These are phyloP conservation scores for Strigomonas culicis DNA, from an alignment of 208 protist genomes.

Conservation along the genomic window DNA sequence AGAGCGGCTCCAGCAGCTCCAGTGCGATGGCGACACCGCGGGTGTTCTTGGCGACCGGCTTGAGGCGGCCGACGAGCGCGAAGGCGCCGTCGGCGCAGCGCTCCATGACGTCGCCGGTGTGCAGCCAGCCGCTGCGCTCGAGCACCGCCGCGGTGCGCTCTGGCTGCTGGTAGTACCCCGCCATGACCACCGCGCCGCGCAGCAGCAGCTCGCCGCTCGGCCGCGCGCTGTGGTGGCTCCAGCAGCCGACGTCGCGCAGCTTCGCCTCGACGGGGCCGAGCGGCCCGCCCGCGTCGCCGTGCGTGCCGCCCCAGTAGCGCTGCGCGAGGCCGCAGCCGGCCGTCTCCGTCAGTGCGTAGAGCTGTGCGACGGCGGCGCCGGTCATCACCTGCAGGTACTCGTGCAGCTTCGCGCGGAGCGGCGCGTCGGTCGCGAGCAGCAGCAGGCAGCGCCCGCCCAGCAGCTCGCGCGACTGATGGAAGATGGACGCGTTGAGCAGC, in stretches of 20 bases:
- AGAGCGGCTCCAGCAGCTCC: slow-evolving; percentile 61
- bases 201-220: slow-evolving; percentile 74
- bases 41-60: slow-evolving; percentile 56
- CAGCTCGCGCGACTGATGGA: slow-evolving; percentile 55
- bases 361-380: slow-evolving; percentile 46
- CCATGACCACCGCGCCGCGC: slow-evolving; percentile 50
- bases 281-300: slow-evolving; percentile 36
- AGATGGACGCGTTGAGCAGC: slow-evolving; percentile 69
- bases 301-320: slow-evolving; percentile 19
- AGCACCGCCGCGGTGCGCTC: slow-evolving; percentile 63
- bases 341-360: slow-evolving; percentile 47
- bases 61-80: slow-evolving; percentile 61
- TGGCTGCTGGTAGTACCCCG: slow-evolving; percentile 81
- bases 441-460: slow-evolving; percentile 71
- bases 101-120: slow-evolving; percentile 73
- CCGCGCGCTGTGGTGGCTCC: slow-evolving; percentile 23
- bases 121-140: slow-evolving; percentile 52
- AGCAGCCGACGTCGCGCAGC: slow-evolving; percentile 60
- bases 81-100: slow-evolving; percentile 42
- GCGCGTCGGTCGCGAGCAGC: slow-evolving; percentile 48
- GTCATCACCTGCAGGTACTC: slow-evolving; percentile 75
- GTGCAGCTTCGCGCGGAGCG: slow-evolving; percentile 45
- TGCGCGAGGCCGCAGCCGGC: slow-evolving; percentile 39
- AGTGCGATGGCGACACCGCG: slow-evolving; percentile 57
- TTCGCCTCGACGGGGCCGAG: slow-evolving; percentile 75